Evolutionary conservation across 2,329 filamentous ascomycete genomes (phyloP), one percentile per base, ranked within the genome.

Genomic region (Sclerotinia subarctica): DNA sequence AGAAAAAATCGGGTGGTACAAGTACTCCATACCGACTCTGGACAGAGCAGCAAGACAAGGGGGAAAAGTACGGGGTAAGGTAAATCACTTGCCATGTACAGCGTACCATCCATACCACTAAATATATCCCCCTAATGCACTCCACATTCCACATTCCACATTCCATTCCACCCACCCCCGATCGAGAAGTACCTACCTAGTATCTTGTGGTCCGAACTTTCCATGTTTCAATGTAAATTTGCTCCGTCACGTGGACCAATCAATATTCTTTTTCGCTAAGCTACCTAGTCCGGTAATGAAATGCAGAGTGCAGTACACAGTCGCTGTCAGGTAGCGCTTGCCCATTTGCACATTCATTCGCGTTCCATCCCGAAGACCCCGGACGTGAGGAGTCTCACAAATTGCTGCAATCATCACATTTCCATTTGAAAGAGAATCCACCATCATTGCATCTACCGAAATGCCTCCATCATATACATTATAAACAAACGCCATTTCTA

Each of bases 401-500:
- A 15, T 57, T 42, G 21, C 21, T 17, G 17, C 32, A 32, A 42
- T 57, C 6, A 19, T 38, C n/a, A 57, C 54, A 26, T n/a, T 24
- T 57, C 54, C 11, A 42, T 54, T 42, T 29, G 32, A 29, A 35
- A 38, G 21, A 42, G 49, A n/a, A 51, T 29, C 10, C 47, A 42
- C 24, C 29, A 32, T 64, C 62, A 42, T 64, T 54, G 24, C 24
- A 44, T 54, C 62, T 29, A 54, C 24, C 19, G 38, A 15, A 42
- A 35, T 29, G 24, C 24, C 15, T 54, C 29, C 58, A 49, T 62
- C 49, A 64, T 54, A 64, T 54, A 64, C 51, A 64, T 54, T 42
- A 64, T 42, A 54, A 54, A 54, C 46, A 64, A 29, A 64, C 24
- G 32, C 24, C 26, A 19, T 54, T 44, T 64, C 62, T 64, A 64